Evolutionary conservation across 192 early-diverging fungal genomes (phyloP).

Genomic region (Glomus cerebriforme): DNA sequence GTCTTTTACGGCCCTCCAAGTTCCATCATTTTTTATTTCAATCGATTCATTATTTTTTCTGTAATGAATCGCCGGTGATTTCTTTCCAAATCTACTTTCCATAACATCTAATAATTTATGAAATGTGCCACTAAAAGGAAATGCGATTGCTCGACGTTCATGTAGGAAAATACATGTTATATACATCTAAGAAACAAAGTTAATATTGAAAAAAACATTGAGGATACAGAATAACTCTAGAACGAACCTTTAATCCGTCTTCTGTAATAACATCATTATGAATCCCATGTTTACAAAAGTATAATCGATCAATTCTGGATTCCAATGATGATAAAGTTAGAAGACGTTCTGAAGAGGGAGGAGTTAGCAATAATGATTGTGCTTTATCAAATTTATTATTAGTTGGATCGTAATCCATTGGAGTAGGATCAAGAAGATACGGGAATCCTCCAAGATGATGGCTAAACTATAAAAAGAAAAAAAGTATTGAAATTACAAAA

Average conservation of each 20-base stretch:
- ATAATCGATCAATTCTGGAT: neutral
- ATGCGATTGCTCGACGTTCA: neutral
- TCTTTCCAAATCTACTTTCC: neutral
- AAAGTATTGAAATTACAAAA: neutral
- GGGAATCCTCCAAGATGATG: conserved; percentile 16
- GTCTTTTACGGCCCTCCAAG: neutral
- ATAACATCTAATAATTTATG: neutral
- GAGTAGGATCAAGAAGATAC: conserved; percentile 1
- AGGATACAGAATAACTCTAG: neutral
- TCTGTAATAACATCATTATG: neutral
- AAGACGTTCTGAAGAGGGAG: neutral
- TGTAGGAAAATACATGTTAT: neutral
- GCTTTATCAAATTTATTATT: neutral
- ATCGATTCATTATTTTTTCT: neutral
- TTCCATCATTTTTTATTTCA: neutral
- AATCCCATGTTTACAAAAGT: neutral
- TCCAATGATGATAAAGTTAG: neutral
- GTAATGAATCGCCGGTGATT: neutral
- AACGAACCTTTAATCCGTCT: neutral
- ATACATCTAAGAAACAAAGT: neutral
- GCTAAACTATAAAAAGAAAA: neutral
- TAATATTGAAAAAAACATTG: neutral
- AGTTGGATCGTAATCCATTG: neutral
- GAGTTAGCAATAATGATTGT: neutral
- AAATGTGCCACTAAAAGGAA: neutral